Evolutionary conservation across 495 filamentous ascomycete species (phyloP), one percentile per base, ranked within the genome.

Genomic region (Talaromyces ruber): DNA sequence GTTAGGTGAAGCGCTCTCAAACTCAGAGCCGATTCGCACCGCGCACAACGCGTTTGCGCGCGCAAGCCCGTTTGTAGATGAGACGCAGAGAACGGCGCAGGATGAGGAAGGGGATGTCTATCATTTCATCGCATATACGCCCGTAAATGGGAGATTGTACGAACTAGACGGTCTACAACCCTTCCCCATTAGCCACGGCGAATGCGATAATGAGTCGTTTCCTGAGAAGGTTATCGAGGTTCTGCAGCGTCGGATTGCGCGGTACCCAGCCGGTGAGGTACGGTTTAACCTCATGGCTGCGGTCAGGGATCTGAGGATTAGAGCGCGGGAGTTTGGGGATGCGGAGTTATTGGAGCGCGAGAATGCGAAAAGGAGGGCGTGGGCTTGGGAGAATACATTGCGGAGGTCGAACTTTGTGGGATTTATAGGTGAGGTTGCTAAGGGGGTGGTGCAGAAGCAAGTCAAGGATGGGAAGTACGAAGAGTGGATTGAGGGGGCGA

Each of bases 381-480:
- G 94, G 95, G 82, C 83, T 68, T 98, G 93, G 86, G 94, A 99
- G 84, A 98, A 99, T 76, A 90, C 92, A 28, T 77, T 99, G 70
- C 75, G 94, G 62, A 75, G 90, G 67, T 93, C 94, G 74, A 99
- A 99, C 70, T 98, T 99, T 75, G 88, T 99, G 18, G 95, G 92
- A 0, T 97, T 99, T 71, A 87, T 92, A 59, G 91, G 90, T 50
- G 94, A 98, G 81, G 79, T 96, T 58, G 73, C 96, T 66, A 94
- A 93, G 79, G 90, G 85, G 24, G 92, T 97, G 29, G 88, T 90
- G 45, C 77, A 74, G 64, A 64, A 69, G 64, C 97, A 96, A 77
- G 66, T 95, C 58, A 75, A 77, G 64, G 76, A 82, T 64, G 84
- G 76, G n/a, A 82, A 75, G 52, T 95, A 91, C 72, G 79, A 84